Evolutionary conservation across 768 basidiomycete species (phyloP).

Genomic region (Naematelia aurantialba): DNA sequence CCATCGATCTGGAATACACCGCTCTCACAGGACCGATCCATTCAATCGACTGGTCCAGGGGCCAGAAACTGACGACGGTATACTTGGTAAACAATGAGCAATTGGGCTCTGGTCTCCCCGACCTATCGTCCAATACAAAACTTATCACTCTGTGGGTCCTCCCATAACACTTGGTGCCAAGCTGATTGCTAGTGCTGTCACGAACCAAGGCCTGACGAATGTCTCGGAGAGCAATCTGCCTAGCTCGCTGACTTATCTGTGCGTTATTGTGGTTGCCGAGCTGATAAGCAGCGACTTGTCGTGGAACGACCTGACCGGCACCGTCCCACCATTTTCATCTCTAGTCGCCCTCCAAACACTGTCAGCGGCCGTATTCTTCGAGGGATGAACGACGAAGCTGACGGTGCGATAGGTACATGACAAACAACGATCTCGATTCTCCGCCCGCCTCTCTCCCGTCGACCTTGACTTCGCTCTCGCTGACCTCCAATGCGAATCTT

Average conservation of each 20-base stretch:
- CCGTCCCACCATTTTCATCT: constrained; percentile 31
- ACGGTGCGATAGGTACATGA: constrained; percentile 26
- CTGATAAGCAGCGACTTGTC: constrained; percentile 45
- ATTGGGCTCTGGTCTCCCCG: constrained; percentile 43
- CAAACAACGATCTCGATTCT: constrained; percentile 40
- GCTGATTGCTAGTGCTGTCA: constrained; percentile 39
- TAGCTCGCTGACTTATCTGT: constrained; percentile 45
- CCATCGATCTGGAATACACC: constrained; percentile 46
- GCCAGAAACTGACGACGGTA: constrained; percentile 31
- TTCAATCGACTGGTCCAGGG: constrained; percentile 19
- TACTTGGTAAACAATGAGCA: constrained; percentile 44
- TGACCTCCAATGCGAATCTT: constrained; percentile 43
- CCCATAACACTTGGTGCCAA: neutral
- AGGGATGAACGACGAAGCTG: neutral
- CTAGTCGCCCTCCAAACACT: constrained; percentile 39
- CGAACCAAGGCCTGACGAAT: constrained; percentile 41
- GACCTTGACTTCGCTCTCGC: constrained; percentile 35
- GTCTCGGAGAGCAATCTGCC: constrained; percentile 33
- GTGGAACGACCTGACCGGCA: constrained; percentile 42
- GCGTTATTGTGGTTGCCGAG: constrained; percentile 7
- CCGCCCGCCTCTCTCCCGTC: constrained; percentile 42
- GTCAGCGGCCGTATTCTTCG: constrained; percentile 18
- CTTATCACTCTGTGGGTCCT: constrained; percentile 42
- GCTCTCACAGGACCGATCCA: constrained; percentile 39
- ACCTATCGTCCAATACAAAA: constrained; percentile 17